Percentiles rank a stretch among this genome's conserved stretches.
These are phyloP conservation scores for Aureobasidium sp. DNA, from an alignment of 2,329 filamentous ascomycete genomes.

Conservation along the genomic window DNA sequence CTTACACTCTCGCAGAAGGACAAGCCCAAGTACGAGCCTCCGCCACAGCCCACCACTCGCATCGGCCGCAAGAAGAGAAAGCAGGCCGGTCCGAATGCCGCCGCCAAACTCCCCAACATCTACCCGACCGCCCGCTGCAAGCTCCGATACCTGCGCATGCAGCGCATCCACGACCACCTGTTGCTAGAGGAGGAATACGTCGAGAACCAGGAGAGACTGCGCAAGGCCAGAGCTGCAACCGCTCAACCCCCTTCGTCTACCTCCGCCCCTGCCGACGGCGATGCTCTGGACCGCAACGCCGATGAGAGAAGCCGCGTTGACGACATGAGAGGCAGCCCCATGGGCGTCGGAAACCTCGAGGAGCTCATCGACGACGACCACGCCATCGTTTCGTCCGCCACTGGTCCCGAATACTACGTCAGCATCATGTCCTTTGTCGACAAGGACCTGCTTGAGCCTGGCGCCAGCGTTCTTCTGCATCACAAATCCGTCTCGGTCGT, in stretches of 20 bases:
- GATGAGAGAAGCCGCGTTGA: constrained; percentile 93
- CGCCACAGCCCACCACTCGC: constrained; percentile 90
- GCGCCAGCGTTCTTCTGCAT: constrained; percentile 88
- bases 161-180: constrained; percentile 95
- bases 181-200: constrained; percentile 97
- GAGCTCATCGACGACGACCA: constrained; percentile 99
- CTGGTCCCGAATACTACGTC: constrained; percentile 96
- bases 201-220: constrained; percentile 93
- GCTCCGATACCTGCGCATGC: constrained; percentile 93
- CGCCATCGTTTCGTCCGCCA: constrained; percentile 95
- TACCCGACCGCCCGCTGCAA: constrained; percentile 97
- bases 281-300: constrained; percentile 79
- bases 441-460: constrained; percentile 94
- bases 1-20: constrained; percentile 65
- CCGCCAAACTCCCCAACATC: constrained; percentile 88
- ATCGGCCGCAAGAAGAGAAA: constrained; percentile 99
- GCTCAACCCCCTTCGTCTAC: constrained; percentile 54
- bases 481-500: constrained; percentile 98
- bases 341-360: constrained; percentile 96
- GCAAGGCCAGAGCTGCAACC: constrained; percentile 74
- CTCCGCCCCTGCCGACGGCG: constrained; percentile 57
- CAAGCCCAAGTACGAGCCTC: constrained; percentile 99
- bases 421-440: constrained; percentile 99
- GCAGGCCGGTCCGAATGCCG: constrained; percentile 83
- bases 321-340: constrained; percentile 96